Evolutionary conservation across 176 grass and related monocot species (phyloP).

Genomic region (Oryza punctata): DNA sequence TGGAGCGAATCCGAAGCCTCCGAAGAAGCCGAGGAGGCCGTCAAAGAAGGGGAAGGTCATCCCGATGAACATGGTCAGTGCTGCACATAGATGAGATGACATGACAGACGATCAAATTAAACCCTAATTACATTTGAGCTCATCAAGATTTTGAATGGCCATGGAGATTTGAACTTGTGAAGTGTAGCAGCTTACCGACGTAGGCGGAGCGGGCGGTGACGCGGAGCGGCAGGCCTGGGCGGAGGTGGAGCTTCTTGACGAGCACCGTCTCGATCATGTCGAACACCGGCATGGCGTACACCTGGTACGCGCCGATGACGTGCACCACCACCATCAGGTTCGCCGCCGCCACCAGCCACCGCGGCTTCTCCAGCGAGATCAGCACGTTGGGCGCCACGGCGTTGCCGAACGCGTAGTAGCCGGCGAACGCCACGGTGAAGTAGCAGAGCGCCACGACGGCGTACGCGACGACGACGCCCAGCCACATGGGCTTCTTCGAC

Average conservation of each 20-base stretch:
- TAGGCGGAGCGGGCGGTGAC: constrained; percentile 16
- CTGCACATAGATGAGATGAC: no score
- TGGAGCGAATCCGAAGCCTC: neutral
- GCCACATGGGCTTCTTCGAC: constrained; percentile 73
- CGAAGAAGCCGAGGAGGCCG: neutral
- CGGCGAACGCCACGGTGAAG: constrained; percentile 50
- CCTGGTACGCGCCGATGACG: constrained; percentile 65
- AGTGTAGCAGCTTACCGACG: constrained; percentile 24
- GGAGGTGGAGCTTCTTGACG: constrained; percentile 22
- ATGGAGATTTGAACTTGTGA: no score
- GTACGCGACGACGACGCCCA: constrained; percentile 45
- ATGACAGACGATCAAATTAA: no score
- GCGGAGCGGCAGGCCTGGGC: constrained; percentile 17
- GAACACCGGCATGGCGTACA: constrained; percentile 58
- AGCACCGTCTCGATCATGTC: constrained; percentile 58
- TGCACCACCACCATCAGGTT: constrained; percentile 49
- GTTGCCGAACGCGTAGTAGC: constrained; percentile 65
- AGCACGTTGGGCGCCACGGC: constrained; percentile 49
- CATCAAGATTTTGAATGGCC: no score
- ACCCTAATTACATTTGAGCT: no score
- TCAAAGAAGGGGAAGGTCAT: neutral
- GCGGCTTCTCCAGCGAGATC: constrained; percentile 42
- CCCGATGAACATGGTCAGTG: neutral
- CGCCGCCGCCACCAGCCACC: constrained; percentile 49
- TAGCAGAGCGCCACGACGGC: constrained; percentile 54